Evolutionary conservation across 1,284 basidiomycete genomes (phyloP).

Genomic region (Kwoniella shivajii): DNA sequence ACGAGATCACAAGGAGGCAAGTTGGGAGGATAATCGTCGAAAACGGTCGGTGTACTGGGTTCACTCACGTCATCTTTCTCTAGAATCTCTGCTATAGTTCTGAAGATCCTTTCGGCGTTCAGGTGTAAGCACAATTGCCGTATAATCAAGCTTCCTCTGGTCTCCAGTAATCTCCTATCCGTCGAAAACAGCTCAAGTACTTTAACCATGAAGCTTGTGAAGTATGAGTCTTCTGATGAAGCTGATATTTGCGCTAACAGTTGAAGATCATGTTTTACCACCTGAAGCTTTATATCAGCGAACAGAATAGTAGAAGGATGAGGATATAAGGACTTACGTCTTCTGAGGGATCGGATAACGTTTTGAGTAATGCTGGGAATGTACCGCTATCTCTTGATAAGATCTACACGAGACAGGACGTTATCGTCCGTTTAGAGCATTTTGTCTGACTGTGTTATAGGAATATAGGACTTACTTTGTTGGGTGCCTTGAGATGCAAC

Average conservation of each 20-base stretch:
- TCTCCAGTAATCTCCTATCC: conserved; percentile 85
- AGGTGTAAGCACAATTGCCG: conserved; percentile 91
- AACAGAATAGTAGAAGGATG: neutral
- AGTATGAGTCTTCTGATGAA: conserved; percentile 91
- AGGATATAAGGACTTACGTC: conserved; percentile 61
- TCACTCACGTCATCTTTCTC: conserved; percentile 89
- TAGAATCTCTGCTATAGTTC: conserved; percentile 92
- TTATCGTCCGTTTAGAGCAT: neutral
- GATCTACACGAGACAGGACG: conserved; percentile 62
- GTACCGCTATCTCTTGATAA: conserved; percentile 95
- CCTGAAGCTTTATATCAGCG: too few species aligned
- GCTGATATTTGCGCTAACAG: conserved; percentile 92
- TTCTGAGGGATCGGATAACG: conserved; percentile 93
- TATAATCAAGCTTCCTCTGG: conserved; percentile 92
- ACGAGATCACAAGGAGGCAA: too few species aligned
- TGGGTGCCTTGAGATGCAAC: conserved; percentile 96
- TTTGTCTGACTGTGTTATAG: neutral
- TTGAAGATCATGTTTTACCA: conserved; percentile 94
- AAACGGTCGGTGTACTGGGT: conserved; percentile 12
- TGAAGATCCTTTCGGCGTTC: conserved; percentile 93
- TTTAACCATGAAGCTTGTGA: conserved; percentile 93
- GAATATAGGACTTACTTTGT: conserved; percentile 78
- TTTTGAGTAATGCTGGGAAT: conserved; percentile 92
- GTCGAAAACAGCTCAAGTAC: conserved; percentile 93
- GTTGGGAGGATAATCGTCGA: too few species aligned